A percentile compares a stretch with the other conserved stretches of the same genome.
These are phyloP conservation scores for Amanita muscaria DNA, from an alignment of 768 basidiomycete genomes.

Conservation along the genomic window DNA sequence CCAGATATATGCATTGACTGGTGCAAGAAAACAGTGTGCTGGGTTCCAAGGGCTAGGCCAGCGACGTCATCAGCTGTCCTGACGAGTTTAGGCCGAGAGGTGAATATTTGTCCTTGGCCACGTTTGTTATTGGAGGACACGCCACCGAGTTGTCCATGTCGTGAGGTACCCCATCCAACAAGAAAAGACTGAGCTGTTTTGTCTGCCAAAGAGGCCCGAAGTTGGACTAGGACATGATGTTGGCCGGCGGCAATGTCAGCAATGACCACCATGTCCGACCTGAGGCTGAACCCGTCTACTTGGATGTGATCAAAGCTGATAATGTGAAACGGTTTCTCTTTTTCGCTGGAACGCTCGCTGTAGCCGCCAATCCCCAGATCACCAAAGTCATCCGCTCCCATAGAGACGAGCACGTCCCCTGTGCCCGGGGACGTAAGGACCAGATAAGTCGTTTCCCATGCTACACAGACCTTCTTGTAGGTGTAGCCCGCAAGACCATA, in stretches of 20 bases:
- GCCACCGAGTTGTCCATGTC: slow-evolving; percentile 79
- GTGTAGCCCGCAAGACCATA: slow-evolving; percentile 32
- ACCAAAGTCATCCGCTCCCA: slow-evolving; percentile 83
- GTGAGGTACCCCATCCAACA: slow-evolving; percentile 77
- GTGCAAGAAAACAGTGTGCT: slow-evolving; percentile 46
- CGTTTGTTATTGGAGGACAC: slow-evolving; percentile 16
- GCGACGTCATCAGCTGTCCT: slow-evolving; percentile 17
- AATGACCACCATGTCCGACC: slow-evolving; percentile 22
- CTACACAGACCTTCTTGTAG: slow-evolving; percentile 44
- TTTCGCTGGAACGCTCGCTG: slow-evolving; percentile 11
- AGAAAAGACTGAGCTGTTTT: slow-evolving; percentile 19
- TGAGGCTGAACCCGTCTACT: slow-evolving; percentile 16
- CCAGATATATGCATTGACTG: slow-evolving; percentile 40
- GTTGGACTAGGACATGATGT: slow-evolving; percentile 54
- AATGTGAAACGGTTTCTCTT: slow-evolving; percentile 24
- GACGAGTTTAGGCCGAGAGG: slow-evolving; percentile 25
- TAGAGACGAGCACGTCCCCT: slow-evolving; percentile 55
- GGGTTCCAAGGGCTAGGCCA: slow-evolving; percentile 31
- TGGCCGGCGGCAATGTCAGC: slow-evolving; percentile 53
- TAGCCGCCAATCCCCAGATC: slow-evolving; percentile 54
- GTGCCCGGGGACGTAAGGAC: slow-evolving; percentile 38
- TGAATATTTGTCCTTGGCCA: slow-evolving; percentile 20
- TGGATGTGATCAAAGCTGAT: slow-evolving; percentile 35
- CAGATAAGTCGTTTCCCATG: slow-evolving; percentile 83
- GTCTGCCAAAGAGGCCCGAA: slow-evolving; percentile 23